These are phyloP conservation scores for Mycena alexandri DNA, from an alignment of 768 basidiomycete species.

Conservation along the genomic window DNA sequence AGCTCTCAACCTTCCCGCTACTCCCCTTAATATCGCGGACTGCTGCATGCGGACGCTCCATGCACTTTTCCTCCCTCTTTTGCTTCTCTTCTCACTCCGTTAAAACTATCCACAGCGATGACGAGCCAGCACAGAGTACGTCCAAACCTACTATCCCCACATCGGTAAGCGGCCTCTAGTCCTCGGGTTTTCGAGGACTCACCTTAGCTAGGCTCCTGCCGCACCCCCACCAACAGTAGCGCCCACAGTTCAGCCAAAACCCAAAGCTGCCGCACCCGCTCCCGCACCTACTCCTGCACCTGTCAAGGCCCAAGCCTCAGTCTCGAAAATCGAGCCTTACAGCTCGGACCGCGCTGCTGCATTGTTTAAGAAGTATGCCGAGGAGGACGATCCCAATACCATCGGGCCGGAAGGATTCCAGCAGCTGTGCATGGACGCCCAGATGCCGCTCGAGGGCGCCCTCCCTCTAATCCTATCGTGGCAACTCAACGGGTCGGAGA, in stretches of 20 bases:
- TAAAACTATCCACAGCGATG: slow-evolving; percentile 64
- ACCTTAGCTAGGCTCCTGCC: slow-evolving; percentile 6
- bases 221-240: slow-evolving; percentile 27
- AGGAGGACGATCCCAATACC: slow-evolving; percentile 63
- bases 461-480: slow-evolving; percentile 81
- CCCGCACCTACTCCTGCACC: slow-evolving; percentile 32
- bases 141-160: slow-evolving; percentile 44
- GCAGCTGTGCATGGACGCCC: slow-evolving; percentile 74
- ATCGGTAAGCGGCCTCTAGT: slow-evolving; percentile 39
- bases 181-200: background rate
- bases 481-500: slow-evolving; percentile 77
- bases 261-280: slow-evolving; percentile 38
- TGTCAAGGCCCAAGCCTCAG: slow-evolving; percentile 32
- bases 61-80: slow-evolving; percentile 72
- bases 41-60: slow-evolving; percentile 56
- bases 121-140: slow-evolving; percentile 51
- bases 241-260: slow-evolving; percentile 32
- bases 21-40: slow-evolving; percentile 30
- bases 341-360: slow-evolving; percentile 60
- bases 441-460: slow-evolving; percentile 80
- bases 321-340: slow-evolving; percentile 57
- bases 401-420: slow-evolving; percentile 84
- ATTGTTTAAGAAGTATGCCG: slow-evolving; percentile 74
- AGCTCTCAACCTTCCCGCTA: slow-evolving; percentile 22
- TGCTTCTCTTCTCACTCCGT: slow-evolving; percentile 73